These are phyloP conservation scores for Stromatinia cepivora DNA, from an alignment of 2,329 filamentous ascomycete genomes.

Conservation along the genomic window DNA sequence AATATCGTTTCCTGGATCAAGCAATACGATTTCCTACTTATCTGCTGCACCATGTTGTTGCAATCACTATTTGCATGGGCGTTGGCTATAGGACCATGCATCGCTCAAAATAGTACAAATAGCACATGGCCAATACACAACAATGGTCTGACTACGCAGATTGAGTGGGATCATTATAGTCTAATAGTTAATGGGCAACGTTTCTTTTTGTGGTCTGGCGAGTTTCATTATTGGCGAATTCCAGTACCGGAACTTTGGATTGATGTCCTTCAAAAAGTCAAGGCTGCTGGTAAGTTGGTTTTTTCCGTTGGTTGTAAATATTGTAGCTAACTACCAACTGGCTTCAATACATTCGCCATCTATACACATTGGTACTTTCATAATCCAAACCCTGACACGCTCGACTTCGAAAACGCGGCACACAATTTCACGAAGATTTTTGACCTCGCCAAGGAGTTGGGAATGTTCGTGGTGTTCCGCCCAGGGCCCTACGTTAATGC, in stretches of 20 bases:
- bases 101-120: conserved; percentile 17
- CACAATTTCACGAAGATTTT: conserved; percentile 67
- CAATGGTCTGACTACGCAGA: conserved; percentile 20
- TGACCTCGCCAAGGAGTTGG: conserved; percentile 67
- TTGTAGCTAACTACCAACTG: too few species aligned
- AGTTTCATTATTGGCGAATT: conserved; percentile 55
- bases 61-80: conserved; percentile 8
- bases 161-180: conserved; percentile 24
- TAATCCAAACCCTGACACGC: conserved; percentile 63
- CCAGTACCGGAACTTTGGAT: conserved; percentile 63
- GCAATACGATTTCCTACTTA: background rate
- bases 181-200: conserved; percentile 20
- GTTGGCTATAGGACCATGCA: conserved; percentile 12
- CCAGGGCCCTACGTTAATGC: conserved; percentile 69
- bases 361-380: conserved; percentile 72
- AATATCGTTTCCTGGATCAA: background rate
- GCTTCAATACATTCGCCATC: conserved; percentile 74
- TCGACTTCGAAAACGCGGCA: conserved; percentile 61
- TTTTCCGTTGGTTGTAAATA: too few species aligned
- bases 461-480: conserved; percentile 72
- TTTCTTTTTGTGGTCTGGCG: conserved; percentile 19
- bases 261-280: conserved; percentile 80
- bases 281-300: conserved; percentile 53
- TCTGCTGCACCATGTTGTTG: conserved; percentile 8
- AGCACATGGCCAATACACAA: conserved; percentile 20